Percentiles rank a stretch among this genome's conserved stretches.
These are phyloP conservation scores for Fusarium armeniacum DNA, from an alignment of 2,329 filamentous ascomycete species.

Conservation along the genomic window DNA sequence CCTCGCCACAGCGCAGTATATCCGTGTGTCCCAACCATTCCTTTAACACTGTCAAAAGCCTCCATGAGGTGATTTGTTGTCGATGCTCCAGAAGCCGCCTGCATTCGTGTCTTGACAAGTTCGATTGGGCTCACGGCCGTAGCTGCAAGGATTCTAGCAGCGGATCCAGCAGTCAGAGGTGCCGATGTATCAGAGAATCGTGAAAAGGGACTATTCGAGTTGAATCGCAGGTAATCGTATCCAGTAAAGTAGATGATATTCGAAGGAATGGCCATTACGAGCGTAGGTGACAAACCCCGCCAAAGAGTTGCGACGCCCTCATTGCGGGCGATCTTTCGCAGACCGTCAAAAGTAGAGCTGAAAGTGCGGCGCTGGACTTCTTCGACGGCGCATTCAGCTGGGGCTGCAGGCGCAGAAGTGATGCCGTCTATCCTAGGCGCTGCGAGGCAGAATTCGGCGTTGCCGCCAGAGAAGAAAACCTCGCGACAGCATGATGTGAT, in stretches of 20 bases:
- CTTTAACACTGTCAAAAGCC: constrained; percentile 80
- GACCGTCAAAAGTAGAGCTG: constrained; percentile 89
- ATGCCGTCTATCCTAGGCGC: constrained; percentile 67
- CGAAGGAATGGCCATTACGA: constrained; percentile 92
- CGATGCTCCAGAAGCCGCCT: constrained; percentile 75
- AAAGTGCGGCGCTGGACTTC: constrained; percentile 87
- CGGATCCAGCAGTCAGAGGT: constrained; percentile 83
- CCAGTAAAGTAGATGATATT: constrained; percentile 99
- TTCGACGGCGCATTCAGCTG: constrained; percentile 85
- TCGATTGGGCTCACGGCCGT: constrained; percentile 90
- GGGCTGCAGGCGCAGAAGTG: constrained; percentile 61
- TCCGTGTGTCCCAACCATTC: constrained; percentile 84
- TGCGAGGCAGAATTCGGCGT: constrained; percentile 84
- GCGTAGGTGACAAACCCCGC: constrained; percentile 92
- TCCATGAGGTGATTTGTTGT: constrained; percentile 80
- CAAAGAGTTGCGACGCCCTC: constrained; percentile 90
- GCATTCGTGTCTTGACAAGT: constrained; percentile 92
- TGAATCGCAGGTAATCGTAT: constrained; percentile 92
- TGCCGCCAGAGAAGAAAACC: constrained; percentile 95
- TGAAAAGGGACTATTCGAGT: constrained; percentile 78
- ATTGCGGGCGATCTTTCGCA: constrained; percentile 94
- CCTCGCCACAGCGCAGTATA: constrained; percentile 91
- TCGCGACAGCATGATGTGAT: constrained; percentile 96
- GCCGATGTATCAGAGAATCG: constrained; percentile 77
- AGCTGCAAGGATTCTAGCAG: constrained; percentile 84